Conservation (phyloP, 1,139 yeast genomes). For the Hyphopichia pseudoburtonii region DNA sequence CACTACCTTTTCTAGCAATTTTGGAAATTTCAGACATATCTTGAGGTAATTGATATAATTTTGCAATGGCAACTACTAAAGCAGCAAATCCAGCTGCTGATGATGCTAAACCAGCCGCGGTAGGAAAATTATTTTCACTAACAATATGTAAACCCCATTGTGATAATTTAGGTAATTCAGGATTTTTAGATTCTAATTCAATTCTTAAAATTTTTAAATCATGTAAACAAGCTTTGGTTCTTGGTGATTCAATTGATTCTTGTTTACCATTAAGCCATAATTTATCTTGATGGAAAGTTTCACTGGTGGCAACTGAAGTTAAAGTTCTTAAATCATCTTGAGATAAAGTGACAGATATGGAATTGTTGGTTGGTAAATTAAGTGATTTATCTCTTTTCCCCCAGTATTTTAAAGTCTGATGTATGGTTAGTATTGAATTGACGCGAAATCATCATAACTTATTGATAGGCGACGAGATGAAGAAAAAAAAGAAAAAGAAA, state of each 20-base stretch:
- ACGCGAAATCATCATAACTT: too few species aligned
- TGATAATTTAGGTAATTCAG: constrained; percentile 60
- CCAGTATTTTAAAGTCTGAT: constrained; percentile 93
- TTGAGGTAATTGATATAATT: constrained; percentile 76
- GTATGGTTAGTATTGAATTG: neutral
- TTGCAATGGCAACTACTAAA: constrained; percentile 81
- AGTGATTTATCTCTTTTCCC: constrained; percentile 89
- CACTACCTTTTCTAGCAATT: constrained; percentile 97
- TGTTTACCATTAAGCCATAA: constrained; percentile 81
- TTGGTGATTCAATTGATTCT: constrained; percentile 62
- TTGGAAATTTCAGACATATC: constrained; percentile 81
- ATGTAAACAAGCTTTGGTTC: constrained; percentile 77
- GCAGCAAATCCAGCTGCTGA: constrained; percentile 99
- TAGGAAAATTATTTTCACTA: constrained; percentile 95
- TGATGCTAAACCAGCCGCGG: constrained; percentile 98
- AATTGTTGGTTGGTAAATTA: constrained; percentile 92
- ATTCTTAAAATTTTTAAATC: constrained; percentile 72
- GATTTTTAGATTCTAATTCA: constrained; percentile 50
- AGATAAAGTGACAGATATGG: constrained; percentile 89
- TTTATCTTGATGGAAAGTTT: constrained; percentile 57
- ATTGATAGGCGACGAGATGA: too few species aligned
- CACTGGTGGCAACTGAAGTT: constrained; percentile 79
- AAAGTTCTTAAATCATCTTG: constrained; percentile 88
- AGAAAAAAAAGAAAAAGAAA: neutral
- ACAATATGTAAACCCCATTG: constrained; percentile 73